These are phyloP conservation scores for Epichloe sibirici DNA, from an alignment of 2,329 filamentous ascomycete species.

Conservation along the genomic window DNA sequence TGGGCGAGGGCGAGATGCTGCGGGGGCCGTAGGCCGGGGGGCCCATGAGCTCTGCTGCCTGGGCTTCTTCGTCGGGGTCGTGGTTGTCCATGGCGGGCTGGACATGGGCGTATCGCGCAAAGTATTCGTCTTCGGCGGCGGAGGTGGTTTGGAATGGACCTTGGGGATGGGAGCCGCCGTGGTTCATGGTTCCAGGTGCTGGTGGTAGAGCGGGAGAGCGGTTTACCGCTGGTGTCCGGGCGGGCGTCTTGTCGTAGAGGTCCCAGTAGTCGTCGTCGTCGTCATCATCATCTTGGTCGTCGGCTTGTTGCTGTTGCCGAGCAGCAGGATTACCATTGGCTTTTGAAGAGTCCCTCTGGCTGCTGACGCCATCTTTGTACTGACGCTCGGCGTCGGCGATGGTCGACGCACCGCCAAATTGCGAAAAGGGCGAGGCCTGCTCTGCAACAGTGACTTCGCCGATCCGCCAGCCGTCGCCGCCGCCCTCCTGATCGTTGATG, in stretches of 20 bases:
- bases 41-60: slow-evolving; percentile 19
- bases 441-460: slow-evolving; percentile 55
- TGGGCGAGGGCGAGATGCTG: background rate
- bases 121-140: slow-evolving; percentile 58
- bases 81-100: slow-evolving; percentile 73
- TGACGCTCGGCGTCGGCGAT: slow-evolving; percentile 50
- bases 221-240: slow-evolving; percentile 48
- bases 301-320: background rate
- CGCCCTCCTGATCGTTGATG: slow-evolving; percentile 48
- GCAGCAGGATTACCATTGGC: slow-evolving; percentile 8
- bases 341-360: slow-evolving; percentile 10
- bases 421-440: slow-evolving; percentile 40
- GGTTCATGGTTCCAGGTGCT: slow-evolving; percentile 15
- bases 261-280: slow-evolving; percentile 62
- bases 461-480: slow-evolving; percentile 56
- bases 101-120: slow-evolving; percentile 62
- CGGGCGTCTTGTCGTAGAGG: slow-evolving; percentile 60
- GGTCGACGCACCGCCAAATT: slow-evolving; percentile 36
- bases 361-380: slow-evolving; percentile 25
- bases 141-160: slow-evolving; percentile 13
- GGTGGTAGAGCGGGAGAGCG: slow-evolving; percentile 47
- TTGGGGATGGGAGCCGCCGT: slow-evolving; percentile 6
- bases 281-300: slow-evolving; percentile 6
- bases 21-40: slow-evolving; percentile 17
- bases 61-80: slow-evolving; percentile 59